Evolutionary conservation across 192 early-diverging fungal species (phyloP), one percentile per base, ranked within the genome.

Genomic region (Backusella tuberculispora): DNA sequence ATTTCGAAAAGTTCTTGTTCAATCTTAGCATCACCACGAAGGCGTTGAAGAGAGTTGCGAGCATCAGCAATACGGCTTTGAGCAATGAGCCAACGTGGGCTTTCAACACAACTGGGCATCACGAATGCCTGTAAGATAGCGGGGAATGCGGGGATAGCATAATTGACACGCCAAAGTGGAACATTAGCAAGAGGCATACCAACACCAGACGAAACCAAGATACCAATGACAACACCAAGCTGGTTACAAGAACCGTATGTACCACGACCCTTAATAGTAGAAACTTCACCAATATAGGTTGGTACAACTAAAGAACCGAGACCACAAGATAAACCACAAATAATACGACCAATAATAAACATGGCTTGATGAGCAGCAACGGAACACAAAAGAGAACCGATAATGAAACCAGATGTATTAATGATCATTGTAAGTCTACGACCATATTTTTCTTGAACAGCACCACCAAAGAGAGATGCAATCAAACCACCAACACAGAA

Each of bases 251-350:
- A 87, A 29, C 95, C 92, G 74, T 94, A 80, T 4, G 86, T 76
- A 29, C 92, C 94, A 74, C 93, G 86, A 41, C 85, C 81, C 15
- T 84, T 84, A 6, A 90, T 87, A 0, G 94, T 93, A 1, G 91
- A 84, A 70, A 95, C 88, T 78, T 95, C 95, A 17, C 88, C 89
- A 24, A 95, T 87, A 74, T 95, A 95, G 9, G 93, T 90, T 17
- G 85, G 83, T 6, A 77, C 79, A 4, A 80, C 81, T 17, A 87
- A 74, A 34, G 87, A 87, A 47, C 86, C 87, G 14, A 90, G 85
- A 29, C 95, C 95, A 14, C 91, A 89, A 4, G 86, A 91, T 74
- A 94, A 80, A 63, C 95, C 95, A 26, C 87, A 86, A 38, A 93
- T 50, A 43, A 94, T 80, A 69, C 95, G 91, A 6, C 93, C 95